Evolutionary conservation across 306 rosid species (phyloP), one percentile per base, ranked within the genome.

Genomic region (Vigna mungo): DNA sequence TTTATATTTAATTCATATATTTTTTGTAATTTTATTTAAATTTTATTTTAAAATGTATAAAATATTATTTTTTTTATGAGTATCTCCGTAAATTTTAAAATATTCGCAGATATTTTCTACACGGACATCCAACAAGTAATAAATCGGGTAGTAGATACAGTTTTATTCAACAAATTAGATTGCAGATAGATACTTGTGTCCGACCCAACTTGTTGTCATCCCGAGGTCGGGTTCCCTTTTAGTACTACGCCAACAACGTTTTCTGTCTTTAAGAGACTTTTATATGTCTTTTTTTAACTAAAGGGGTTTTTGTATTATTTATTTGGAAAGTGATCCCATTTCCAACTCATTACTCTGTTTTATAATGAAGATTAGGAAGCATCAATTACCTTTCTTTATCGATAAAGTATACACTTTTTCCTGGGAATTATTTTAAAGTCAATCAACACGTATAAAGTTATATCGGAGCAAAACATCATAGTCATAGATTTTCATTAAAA

Each of bases 321-420:
- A 80, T 83, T 71, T 81, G 62, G 74, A 87, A 85, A 85, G 87
- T 54, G 71, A 61, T 46, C 86, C 68, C 81, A 76, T 83, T 84
- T 89, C 84, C 86, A 77, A 66, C 82, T 66, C 87, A 72, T 82
- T 82, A 52, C 77, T 56, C 53, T 75, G 43, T 85, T 78, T 68
- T 77, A 72, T 80, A 71, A 88, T 86, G 82, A 41, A 69, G 85
- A 86, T 86, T 85, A 80, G n/a, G 66, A 78, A 78, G 70, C 52
- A 78, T 69, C 76, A 14, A 47, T 43, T 56, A 56, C 9, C 23
- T 56, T 68, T 68, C 39, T 56, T 58, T 43, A 15, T 67, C 17
- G 32, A 52, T 23, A 66, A 65, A 75, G 8, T 67, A 25, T 53
- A 25, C 47, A 66, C 81, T 41, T 77, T 76, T 77, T 39, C 68